Evolutionary conservation across 2,329 filamentous ascomycete species (phyloP), one percentile per base, ranked within the genome.

Genomic region (Claviceps fusiformis): DNA sequence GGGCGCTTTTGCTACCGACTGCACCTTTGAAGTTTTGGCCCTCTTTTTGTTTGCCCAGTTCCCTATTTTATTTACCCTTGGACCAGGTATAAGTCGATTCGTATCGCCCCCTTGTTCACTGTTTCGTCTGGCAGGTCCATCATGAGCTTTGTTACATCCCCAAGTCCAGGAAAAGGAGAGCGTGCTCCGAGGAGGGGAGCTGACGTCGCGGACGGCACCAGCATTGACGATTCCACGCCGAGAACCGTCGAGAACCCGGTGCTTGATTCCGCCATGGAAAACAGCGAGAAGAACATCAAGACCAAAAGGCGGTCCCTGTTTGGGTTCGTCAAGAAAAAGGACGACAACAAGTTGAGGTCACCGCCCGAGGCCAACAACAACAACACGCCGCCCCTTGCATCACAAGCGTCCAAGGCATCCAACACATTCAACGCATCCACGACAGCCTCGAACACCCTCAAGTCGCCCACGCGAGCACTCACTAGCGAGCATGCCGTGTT

Each of bases 321-420:
- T 66, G 76, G 78, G 5, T 77, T 85, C 57, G 79, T 79, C 55
- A 83, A 80, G 72, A 84, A 83, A 70, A 83, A 80, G 70, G 71
- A 55, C 31, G 59, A 76, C 9, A 54, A 54, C 44, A 72, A 73
- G 56, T 62, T 66, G 48, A 74, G 73, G 59, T 58, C 66, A 55
- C 65, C 64, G 57, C 61, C 70, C 56, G 61, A 64, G 58, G 58
- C 65, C 59, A 59, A 72, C 19, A 19, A 19, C 19, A 19, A 19
- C 57, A 62, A 67, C 58, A 59, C 68, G 49, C 63, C 70, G 55
- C 59, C 68, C 27, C 44, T 41, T 27, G 19, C 56, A 47, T 53
- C 50, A 47, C 56, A 46, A 50, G 11, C 46, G 29, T 47, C 53
- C 39, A 35, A 50, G 15, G 19, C 19, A 19, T 19, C 19, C 19